Evolutionary conservation across 495 filamentous ascomycete species (phyloP), one percentile per base, ranked within the genome.

Genomic region (Aspergillus haitiensis): DNA sequence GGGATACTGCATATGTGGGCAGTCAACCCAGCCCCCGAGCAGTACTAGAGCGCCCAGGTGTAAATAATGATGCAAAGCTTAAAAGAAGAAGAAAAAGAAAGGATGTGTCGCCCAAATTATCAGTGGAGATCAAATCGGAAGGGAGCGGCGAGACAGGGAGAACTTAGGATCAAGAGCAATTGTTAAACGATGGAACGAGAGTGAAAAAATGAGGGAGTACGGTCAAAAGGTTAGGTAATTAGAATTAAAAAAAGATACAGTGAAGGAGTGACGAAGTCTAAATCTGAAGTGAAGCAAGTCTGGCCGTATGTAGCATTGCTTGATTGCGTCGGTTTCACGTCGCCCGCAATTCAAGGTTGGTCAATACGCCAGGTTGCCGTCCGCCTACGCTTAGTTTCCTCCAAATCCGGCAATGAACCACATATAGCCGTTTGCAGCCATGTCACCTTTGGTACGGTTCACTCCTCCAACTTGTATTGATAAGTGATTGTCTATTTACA

Each of bases 1-100:
- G 44, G 45, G 58, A 42, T 55, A 45, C 61, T 66, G 67, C 74
- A 73, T 74, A 56, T 60, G 59, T 48, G 55, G 59, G 49, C 40
- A 40, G 31, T 18, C 13, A 63, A 58, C 51, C 56, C 52, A 21
- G 50, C 15, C 51, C 46, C 52, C 40, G 52, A 58, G 36, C 51
- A 49, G 64, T 33, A 63, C 47, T 40, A 39, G 54, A 55, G 42
- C 45, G 36, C 40, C 35, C 21, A 15, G 47, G 34, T 52, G 42
- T 27, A 31, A 55, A 57, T 45, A 34, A 53, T 27, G 21, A 58
- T 47, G 51, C 53, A 58, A 58, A 48, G 64, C 12, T 13, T 2
- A 4, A 34, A 10, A 50, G 7, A 33, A 5, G 48, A 33, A n/a
- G 42, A 47, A 34, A 12, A 51, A 7, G 13, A 5, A 31, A 33